These are phyloP conservation scores for Talaromyces ruber DNA, from an alignment of 495 filamentous ascomycete species.

Conservation along the genomic window DNA sequence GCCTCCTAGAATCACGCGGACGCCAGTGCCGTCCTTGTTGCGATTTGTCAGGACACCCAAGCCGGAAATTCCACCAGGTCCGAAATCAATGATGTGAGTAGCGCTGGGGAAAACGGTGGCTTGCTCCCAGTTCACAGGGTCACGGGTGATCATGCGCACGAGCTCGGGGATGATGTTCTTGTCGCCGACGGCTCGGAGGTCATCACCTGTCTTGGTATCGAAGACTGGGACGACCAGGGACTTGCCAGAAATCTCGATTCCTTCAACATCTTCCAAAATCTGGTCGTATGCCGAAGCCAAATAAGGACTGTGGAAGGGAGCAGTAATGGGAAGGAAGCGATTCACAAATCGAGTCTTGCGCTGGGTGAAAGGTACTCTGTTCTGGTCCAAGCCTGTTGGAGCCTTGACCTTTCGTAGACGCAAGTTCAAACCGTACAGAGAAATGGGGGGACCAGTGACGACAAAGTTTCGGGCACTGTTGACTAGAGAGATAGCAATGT, in stretches of 20 bases:
- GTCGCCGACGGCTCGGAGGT: conserved; percentile 13
- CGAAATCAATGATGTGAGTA: conserved; percentile 18
- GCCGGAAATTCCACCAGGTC: conserved; percentile 15
- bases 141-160: conserved; percentile 11
- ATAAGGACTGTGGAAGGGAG: conserved; percentile 96
- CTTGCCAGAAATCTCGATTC: conserved; percentile 60
- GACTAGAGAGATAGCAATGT: conserved; percentile 89
- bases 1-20: conserved; percentile 14
- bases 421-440: conserved; percentile 90
- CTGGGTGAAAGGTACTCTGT: conserved; percentile 85
- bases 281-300: conserved; percentile 68
- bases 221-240: conserved; percentile 30
- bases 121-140: conserved; percentile 17
- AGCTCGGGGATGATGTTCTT: conserved; percentile 11
- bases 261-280: conserved; percentile 78
- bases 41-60: conserved; percentile 14
- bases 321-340: conserved; percentile 93
- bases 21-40: conserved; percentile 17
- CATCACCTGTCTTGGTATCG: conserved; percentile 22
- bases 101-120: conserved; percentile 13
- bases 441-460: conserved; percentile 91
- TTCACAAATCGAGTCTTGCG: conserved; percentile 95
- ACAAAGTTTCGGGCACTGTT: conserved; percentile 97
- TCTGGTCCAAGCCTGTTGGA: conserved; percentile 92
- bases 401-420: conserved; percentile 94